Evolutionary conservation across 768 basidiomycete genomes (phyloP), one percentile per base, ranked within the genome.

Genomic region (Tricholoma matsutake): DNA sequence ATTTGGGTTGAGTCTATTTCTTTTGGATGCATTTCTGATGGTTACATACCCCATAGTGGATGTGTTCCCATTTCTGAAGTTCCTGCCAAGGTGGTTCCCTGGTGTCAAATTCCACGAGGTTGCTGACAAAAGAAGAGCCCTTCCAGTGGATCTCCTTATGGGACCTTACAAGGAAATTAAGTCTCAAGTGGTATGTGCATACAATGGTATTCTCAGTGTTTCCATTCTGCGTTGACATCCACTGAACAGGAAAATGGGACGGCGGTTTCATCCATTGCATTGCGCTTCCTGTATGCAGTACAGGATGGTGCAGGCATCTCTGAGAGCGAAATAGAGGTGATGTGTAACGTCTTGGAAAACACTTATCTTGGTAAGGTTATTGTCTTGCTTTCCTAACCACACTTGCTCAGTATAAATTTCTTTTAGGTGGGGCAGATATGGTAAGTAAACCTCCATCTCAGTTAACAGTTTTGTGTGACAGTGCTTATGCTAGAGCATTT

Each of bases 11-110:
- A 37, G 14, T 37, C 35, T 10, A 37, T 10, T 37, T 37, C 35
- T 35, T 37, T 10, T 37, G 35, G 9, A 8, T 6, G 1, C 22
- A 8, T 11, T 37, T 14, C 9, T 37, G 35, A 37, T 37, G 3
- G 5, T 37, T 0, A 37, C 8, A 10, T 56, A 51, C 10, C 72
- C 62, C n/a, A 31, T 65, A 13, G 72, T 72, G 18, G 69, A 80
- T 56, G 37, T 73, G 5, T 45, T 66, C 22, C 62, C 64, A 13
- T 20, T 57, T 71, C 73, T 81, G 64, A 68, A 69, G 47, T 63
- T 73, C 47, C 66, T 81, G 41, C 79, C 79, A 6, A 69, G 69
- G 11, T 80, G 79, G 79, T 68, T 80, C 59, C 79, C 79, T n/a
- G 79, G 79, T 13, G 79, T 77, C 16, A 63, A 61, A 1, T 80